Percentiles rank a stretch among this genome's conserved stretches.
Conservation (phyloP, 805 yeast genomes). For the Ascoidea tarda region DNA sequence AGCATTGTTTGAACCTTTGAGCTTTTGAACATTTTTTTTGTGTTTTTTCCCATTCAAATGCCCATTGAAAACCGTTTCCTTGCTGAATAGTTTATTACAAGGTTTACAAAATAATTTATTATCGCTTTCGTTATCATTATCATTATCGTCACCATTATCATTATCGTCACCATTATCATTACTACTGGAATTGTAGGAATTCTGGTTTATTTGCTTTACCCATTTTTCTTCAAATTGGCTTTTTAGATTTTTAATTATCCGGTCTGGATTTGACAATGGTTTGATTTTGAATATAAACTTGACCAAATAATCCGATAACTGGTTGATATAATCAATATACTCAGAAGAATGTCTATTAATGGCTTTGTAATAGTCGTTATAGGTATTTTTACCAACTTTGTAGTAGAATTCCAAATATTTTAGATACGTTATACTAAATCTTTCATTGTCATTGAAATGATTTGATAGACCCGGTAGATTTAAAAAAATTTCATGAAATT, state of each 20-base stretch:
- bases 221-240: slow-evolving; percentile 14
- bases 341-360: slow-evolving; percentile 17
- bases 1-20: not conserved
- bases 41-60: slow-evolving; percentile 74
- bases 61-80: slow-evolving; percentile 46
- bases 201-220: slow-evolving; percentile 10
- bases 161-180: slow-evolving; percentile 6
- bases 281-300: slow-evolving; percentile 30
- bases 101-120: slow-evolving; percentile 36
- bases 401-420: slow-evolving; percentile 36
- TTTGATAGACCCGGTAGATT: slow-evolving; percentile 24
- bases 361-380: slow-evolving; percentile 11
- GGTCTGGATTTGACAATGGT: slow-evolving; percentile 32
- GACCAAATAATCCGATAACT: slow-evolving; percentile 34
- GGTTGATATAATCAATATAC: slow-evolving; percentile 30
- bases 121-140: slow-evolving; percentile 4
- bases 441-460: slow-evolving; percentile 11
- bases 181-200: no score
- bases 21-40: slow-evolving; percentile 26
- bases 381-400: slow-evolving; percentile 19
- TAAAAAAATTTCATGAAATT: slow-evolving; percentile 38
- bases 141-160: slow-evolving; percentile 4
- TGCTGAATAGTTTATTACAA: slow-evolving; percentile 53
- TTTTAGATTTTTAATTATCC: slow-evolving; percentile 15
- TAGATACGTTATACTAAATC: slow-evolving; percentile 22